phyloP scores from a whole-genome alignment of 208 protist genomes.

The Wallacemonas rigidus region DNA sequence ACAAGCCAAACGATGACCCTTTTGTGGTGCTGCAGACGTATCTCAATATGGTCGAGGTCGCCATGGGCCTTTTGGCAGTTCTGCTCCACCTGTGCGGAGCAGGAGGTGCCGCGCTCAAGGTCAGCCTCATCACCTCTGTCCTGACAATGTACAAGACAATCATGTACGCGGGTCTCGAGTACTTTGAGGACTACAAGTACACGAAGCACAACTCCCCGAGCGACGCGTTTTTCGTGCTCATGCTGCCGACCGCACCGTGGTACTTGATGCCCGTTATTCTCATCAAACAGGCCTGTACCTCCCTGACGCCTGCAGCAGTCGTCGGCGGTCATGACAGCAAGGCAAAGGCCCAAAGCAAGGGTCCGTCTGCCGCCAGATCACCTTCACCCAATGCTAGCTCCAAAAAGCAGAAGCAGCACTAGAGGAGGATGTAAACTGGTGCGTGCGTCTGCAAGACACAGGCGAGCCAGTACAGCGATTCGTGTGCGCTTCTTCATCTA shows the following conservation, averaged over 20 bases:
- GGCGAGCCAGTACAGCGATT: too few relatives aligned
- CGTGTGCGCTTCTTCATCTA: too few relatives aligned
- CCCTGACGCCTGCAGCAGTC: conserved; percentile 14
- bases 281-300: conserved; percentile 41
- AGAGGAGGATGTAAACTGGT: too few relatives aligned
- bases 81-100: conserved; percentile 25
- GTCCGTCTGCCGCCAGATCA: not conserved
- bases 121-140: conserved; percentile 11
- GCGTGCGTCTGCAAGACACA: too few relatives aligned
- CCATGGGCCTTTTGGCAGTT: conserved; percentile 48
- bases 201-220: conserved; percentile 61
- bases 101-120: conserved; percentile 12
- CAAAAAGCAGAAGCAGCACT: conserved; percentile 16
- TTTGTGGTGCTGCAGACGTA: conserved; percentile 87
- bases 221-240: conserved; percentile 56
- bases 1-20: conserved; percentile 77
- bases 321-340: conserved; percentile 12
- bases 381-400: not conserved
- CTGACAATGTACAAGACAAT: conserved; percentile 81
- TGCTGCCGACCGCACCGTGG: conserved; percentile 68
- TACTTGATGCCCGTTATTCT: conserved; percentile 57
- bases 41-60: conserved; percentile 74
- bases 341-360: not conserved
- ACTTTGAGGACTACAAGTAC: conserved; percentile 61
- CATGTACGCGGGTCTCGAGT: conserved; percentile 69